Evolutionary conservation across 2,329 filamentous ascomycete genomes (phyloP), one percentile per base, ranked within the genome.

Genomic region (Verticillium longisporum): DNA sequence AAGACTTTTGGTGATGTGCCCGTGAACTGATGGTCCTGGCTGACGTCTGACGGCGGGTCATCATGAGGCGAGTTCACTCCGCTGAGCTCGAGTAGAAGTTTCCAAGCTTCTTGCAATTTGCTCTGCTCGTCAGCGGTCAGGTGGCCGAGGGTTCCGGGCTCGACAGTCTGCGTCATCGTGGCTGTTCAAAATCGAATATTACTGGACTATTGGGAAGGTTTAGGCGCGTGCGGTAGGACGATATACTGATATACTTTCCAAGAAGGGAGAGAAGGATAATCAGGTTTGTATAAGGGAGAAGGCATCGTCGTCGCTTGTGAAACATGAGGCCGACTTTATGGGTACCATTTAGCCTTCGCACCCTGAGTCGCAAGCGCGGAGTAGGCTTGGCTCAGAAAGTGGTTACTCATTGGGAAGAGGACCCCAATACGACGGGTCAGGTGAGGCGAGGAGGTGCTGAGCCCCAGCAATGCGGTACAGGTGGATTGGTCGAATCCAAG

Each of bases 141-240:
- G 60, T 68, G 67, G 58, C 68, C 67, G 36, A 68, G 61, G 7
- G 56, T 58, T n/a, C 56, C 56, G 56, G 56, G 37, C 26, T 50
- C 38, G 9, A 1, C 79, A n/a, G 21, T 45, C 79, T 62, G 83
- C 76, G 64, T 83, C 80, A 70, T 78, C 81, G 62, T 73, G 70
- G 68, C 70, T 75, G 65, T 71, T 76, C 7, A 32, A 32, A 11
- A 32, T 21, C 9, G 33, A 21, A 41, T 1, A 32, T n/a, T 21
- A 41, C n/a, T 34, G 32, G 3, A 15, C n/a, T 31, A 3, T 13
- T 14, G 34, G 55, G 32, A 10, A 4, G 1, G n/a, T 50, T 15
- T 50, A n/a, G n/a, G 41, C n/a, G 41, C n/a, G 10, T 50, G 41
- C 41, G n/a, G 21, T 6, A 50, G 41, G 41, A n/a, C n/a, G 41